These are phyloP conservation scores for Colletotrichum lindemuthianum DNA, from an alignment of 2,329 filamentous ascomycete species.

Conservation along the genomic window DNA sequence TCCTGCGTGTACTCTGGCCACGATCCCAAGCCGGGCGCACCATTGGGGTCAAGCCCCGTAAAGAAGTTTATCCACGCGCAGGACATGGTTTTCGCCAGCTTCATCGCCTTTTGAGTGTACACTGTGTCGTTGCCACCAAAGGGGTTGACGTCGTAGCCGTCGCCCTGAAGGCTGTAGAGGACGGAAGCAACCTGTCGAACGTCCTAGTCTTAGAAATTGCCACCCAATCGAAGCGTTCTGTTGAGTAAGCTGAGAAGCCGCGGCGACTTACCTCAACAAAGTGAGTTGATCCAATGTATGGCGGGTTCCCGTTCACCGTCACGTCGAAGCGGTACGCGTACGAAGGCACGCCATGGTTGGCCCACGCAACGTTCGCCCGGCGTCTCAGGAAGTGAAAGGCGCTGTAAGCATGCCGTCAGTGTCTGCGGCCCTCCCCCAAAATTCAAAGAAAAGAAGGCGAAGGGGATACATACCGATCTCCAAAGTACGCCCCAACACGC, in stretches of 20 bases:
- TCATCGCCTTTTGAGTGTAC: conserved; percentile 40
- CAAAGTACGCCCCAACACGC: conserved; percentile 43
- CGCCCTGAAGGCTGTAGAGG: conserved; percentile 49
- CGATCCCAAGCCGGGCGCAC: conserved; percentile 24
- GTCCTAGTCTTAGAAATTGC: too few species aligned
- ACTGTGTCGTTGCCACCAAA: conserved; percentile 41
- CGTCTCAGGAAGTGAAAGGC: conserved; percentile 43
- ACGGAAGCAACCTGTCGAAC: conserved; percentile 48
- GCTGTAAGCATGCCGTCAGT: conserved; percentile 26
- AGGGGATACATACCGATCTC: conserved; percentile 31
- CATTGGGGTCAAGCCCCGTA: conserved; percentile 41
- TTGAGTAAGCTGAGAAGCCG: not conserved
- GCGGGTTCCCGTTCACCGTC: conserved; percentile 40
- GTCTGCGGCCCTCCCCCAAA: not conserved
- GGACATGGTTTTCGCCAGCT: conserved; percentile 43
- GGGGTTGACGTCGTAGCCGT: conserved; percentile 45
- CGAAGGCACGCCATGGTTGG: conserved; percentile 39
- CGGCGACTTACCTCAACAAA: conserved; percentile 49
- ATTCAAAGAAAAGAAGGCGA: too few species aligned
- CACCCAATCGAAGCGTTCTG: too few species aligned
- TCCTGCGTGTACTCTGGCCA: conserved; percentile 43
- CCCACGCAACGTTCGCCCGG: conserved; percentile 43
- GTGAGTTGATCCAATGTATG: conserved; percentile 43
- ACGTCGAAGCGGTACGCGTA: conserved; percentile 48
- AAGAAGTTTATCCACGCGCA: conserved; percentile 47